These are phyloP conservation scores for Cyberlindnera sargentensis DNA, from an alignment of 805 yeast genomes.

Conservation along the genomic window DNA sequence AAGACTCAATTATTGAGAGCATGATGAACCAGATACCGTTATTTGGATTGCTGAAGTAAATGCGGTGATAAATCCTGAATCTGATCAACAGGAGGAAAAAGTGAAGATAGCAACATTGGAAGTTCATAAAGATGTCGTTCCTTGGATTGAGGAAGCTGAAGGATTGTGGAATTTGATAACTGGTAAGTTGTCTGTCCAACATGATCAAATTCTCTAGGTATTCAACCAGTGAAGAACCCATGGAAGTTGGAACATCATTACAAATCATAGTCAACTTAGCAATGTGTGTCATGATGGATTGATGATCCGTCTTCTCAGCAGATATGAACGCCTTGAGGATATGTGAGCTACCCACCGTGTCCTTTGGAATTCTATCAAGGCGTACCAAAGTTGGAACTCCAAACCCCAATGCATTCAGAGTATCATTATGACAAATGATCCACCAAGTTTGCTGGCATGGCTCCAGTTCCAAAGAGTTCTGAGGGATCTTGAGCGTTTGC, in stretches of 20 bases:
- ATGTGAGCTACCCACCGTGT: conserved; percentile 11
- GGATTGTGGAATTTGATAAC: conserved; percentile 10
- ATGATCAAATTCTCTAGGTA: conserved; percentile 14
- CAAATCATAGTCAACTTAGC: conserved; percentile 16
- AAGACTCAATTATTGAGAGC: conserved; percentile 18
- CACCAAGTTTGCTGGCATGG: conserved; percentile 17
- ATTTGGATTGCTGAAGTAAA: conserved; percentile 10
- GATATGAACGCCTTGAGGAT: conserved; percentile 19
- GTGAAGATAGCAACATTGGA: conserved; percentile 16
- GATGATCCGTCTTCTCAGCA: conserved; percentile 14
- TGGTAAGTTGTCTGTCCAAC: conserved; percentile 16
- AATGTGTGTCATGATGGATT: conserved; percentile 15
- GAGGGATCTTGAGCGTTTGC: conserved; percentile 15
- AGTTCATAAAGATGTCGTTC: conserved; percentile 10
- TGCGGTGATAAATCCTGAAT: conserved; percentile 12
- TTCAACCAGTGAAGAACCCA: conserved; percentile 8
- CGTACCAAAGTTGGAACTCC: conserved; percentile 13
- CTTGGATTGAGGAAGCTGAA: conserved; percentile 12
- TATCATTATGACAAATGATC: conserved; percentile 18
- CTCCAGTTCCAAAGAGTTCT: conserved; percentile 15
- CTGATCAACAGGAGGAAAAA: conserved; percentile 11
- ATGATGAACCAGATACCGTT: conserved; percentile 17
- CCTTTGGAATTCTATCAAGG: conserved; percentile 8
- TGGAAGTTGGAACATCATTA: conserved; percentile 13
- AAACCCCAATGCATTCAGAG: conserved; percentile 13